phyloP scores from a whole-genome alignment of 2,329 filamentous ascomycete genomes.

The Neoarthrinium moseri region DNA sequence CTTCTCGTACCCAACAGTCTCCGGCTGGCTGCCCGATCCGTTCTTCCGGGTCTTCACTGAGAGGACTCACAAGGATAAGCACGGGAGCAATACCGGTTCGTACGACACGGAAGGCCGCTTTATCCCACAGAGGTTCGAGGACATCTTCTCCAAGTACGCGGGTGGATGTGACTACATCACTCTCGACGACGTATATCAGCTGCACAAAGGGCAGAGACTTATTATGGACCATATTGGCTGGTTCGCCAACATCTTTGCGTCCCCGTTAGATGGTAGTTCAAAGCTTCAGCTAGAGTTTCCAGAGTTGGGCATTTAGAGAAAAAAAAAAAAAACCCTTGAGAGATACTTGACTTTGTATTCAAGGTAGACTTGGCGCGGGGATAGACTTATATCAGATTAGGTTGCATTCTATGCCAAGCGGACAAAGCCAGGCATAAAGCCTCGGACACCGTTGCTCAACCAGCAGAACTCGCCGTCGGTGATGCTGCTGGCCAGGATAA shows the following conservation, averaged over 20 bases:
- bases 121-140: constrained; percentile 47
- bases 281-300: too few relatives aligned
- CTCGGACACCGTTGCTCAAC: constrained; percentile 85
- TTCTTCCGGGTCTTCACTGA: constrained; percentile 33
- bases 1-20: constrained; percentile 47
- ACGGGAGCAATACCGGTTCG: constrained; percentile 43
- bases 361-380: too few relatives aligned
- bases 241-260: constrained; percentile 19
- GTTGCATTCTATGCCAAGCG: neutral
- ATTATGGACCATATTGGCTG: constrained; percentile 41
- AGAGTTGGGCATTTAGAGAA: too few relatives aligned
- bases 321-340: too few relatives aligned
- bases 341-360: neutral
- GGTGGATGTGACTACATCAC: constrained; percentile 36
- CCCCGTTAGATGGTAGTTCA: too few relatives aligned
- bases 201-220: constrained; percentile 39
- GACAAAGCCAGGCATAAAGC: constrained; percentile 59
- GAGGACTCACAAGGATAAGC: constrained; percentile 30
- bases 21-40: constrained; percentile 39
- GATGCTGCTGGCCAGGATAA: constrained; percentile 59
- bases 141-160: constrained; percentile 48
- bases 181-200: constrained; percentile 30
- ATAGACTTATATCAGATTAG: neutral
- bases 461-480: constrained; percentile 75
- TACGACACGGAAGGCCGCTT: constrained; percentile 50